phyloP scores from a whole-genome alignment of 1,284 basidiomycete genomes.

The Trichosporon asahii region DNA sequence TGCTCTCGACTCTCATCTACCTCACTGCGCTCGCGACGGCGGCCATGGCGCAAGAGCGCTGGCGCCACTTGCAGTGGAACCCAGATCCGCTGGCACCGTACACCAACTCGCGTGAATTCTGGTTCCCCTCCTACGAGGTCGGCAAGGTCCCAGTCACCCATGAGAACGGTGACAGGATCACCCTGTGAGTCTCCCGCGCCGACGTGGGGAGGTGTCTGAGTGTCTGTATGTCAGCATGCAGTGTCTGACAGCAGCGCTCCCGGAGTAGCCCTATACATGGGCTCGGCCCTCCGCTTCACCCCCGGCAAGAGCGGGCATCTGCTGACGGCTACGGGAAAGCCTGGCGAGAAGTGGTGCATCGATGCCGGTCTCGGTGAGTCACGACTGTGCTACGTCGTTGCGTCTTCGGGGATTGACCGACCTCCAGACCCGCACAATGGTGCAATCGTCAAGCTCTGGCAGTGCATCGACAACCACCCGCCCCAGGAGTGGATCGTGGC shows the following conservation, averaged over 20 bases:
- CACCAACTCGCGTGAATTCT: not conserved
- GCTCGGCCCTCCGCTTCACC: not conserved
- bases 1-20: not conserved
- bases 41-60: not conserved
- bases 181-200: not conserved
- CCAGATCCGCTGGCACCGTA: not conserved
- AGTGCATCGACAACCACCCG: constrained; percentile 15
- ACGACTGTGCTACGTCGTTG: too few relatives aligned
- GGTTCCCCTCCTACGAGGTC: not conserved
- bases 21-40: not conserved
- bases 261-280: not conserved
- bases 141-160: not conserved
- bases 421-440: constrained; percentile 20
- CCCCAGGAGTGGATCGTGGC: constrained; percentile 22
- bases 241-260: not conserved
- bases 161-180: not conserved
- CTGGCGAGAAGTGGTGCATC: not conserved
- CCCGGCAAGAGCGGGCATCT: not conserved
- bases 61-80: not conserved
- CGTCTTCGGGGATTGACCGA: not conserved
- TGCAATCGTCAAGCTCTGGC: constrained; percentile 25
- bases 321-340: too few relatives aligned
- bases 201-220: too few relatives aligned
- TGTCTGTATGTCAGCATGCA: too few relatives aligned
- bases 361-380: not conserved